A percentile compares a stretch with the other conserved stretches of the same genome.
Evolutionary conservation across 208 protist genomes (phyloP).

Genomic region (Leishmania martiniquensis): DNA sequence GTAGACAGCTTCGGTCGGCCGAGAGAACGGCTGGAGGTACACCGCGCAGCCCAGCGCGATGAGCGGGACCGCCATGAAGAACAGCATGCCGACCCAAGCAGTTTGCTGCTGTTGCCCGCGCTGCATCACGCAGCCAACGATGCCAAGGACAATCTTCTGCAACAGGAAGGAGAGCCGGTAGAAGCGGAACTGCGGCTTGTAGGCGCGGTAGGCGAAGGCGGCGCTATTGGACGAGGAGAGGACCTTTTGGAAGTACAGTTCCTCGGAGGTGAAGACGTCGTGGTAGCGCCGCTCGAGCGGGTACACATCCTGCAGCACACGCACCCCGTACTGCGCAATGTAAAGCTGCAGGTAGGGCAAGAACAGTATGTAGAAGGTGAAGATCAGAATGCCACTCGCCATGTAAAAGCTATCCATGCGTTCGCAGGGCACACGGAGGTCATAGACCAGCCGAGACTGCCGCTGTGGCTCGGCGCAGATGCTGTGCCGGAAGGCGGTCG

Average conservation of each 20-base stretch:
- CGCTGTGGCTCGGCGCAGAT: conserved; percentile 33
- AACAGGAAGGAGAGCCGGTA: conserved; percentile 66
- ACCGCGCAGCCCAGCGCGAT: conserved; percentile 39
- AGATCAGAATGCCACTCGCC: conserved; percentile 38
- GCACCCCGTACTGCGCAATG: conserved; percentile 47
- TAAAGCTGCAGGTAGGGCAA: conserved; percentile 62
- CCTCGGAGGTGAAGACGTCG: conserved; percentile 56
- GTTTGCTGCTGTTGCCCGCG: conserved; percentile 10
- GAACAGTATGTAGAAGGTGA: conserved; percentile 45
- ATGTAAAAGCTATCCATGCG: conserved; percentile 48
- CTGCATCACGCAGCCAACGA: conserved; percentile 42
- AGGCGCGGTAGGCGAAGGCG: conserved; percentile 60
- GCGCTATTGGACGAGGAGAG: conserved; percentile 58
- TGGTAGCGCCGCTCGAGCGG: conserved; percentile 62
- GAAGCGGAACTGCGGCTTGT: conserved; percentile 55
- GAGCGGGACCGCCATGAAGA: conserved; percentile 51
- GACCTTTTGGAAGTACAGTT: conserved; percentile 75
- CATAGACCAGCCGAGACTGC: conserved; percentile 54
- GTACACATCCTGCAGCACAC: conserved; percentile 59
- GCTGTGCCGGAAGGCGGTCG: conserved; percentile 21
- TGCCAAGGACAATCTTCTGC: conserved; percentile 67
- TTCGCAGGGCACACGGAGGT: conserved; percentile 51
- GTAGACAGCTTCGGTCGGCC: conserved; percentile 56
- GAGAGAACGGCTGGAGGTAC: conserved; percentile 47
- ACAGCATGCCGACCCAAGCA: conserved; percentile 46